Evolutionary conservation across 1,284 basidiomycete species (phyloP), one percentile per base, ranked within the genome.

Genomic region (Microbotryum saponariae): DNA sequence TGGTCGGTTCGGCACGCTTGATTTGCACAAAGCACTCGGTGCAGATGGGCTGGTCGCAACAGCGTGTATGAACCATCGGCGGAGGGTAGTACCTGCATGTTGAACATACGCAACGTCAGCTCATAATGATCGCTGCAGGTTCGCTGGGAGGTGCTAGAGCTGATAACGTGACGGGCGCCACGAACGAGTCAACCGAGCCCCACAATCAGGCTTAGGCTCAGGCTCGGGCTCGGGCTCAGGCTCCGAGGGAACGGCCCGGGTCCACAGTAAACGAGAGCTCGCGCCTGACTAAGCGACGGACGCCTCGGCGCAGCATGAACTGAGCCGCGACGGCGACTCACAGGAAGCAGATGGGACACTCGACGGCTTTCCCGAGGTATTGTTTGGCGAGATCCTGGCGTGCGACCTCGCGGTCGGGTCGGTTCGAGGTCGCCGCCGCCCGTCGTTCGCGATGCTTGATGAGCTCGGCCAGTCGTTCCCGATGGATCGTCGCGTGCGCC

Each of bases 311-410:
- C 16, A 18, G 12, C 5, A 42, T 42, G 37, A 29, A 14, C 16
- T 42, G 2, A 42, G 47, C 14, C 12, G 8, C 18, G 6, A 20
- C 3, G 20, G 60, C 52, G 51, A 84, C 90, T 75, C 71, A 96
- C 93, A 98, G 80, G 78, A 98, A 97, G 78, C 94, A 98, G 70
- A 98, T 97, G n/a, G 94, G 94, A 79, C 94, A 98, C 76, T 98
- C 96, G 47, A 87, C 79, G n/a, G 91, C 89, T 50, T 85, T 85
- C 6, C 31, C 46, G 67, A 83, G 79, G 77, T 96, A 97, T 52
- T 91, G 80, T 64, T 83, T 52, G 6, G 67, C 67, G 48, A 64
- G 62, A 18, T 68, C 62, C 5, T 42, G 37, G 14, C 37, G 37
- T 42, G 37, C 37, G 37, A 16, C 37, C 14, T 37, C 37, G 37